Conservation (phyloP, 495 filamentous ascomycete genomes). For the Wilcoxina mikolae region DNA sequence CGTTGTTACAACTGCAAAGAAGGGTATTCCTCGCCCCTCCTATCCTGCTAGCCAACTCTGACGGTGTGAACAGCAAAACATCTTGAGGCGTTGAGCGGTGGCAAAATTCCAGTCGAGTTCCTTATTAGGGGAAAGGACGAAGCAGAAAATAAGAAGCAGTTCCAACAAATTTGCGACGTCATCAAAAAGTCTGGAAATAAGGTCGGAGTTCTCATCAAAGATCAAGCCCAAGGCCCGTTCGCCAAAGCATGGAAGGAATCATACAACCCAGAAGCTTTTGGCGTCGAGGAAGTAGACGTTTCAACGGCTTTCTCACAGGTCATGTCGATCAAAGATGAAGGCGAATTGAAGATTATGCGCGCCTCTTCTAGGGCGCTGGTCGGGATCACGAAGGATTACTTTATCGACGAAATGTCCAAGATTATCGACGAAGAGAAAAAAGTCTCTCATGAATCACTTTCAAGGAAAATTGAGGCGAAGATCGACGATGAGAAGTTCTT, state of each 20-base stretch:
- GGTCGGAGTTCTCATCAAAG: slow-evolving; percentile 71
- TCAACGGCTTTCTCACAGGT: slow-evolving; percentile 60
- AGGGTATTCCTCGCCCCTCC: slow-evolving; percentile 44
- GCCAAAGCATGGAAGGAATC: slow-evolving; percentile 88
- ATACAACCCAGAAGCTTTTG: slow-evolving; percentile 58
- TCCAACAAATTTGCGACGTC: slow-evolving; percentile 60
- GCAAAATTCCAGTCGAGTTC: slow-evolving; percentile 79
- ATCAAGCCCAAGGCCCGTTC: slow-evolving; percentile 72
- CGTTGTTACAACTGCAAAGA: slow-evolving; percentile 90
- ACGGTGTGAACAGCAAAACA: slow-evolving; percentile 56
- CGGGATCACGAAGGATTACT: slow-evolving; percentile 81
- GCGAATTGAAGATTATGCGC: slow-evolving; percentile 83
- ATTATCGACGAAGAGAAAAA: slow-evolving; percentile 92
- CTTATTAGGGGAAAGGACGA: slow-evolving; percentile 78
- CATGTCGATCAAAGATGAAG: slow-evolving; percentile 91
- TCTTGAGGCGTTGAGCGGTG: slow-evolving; percentile 79
- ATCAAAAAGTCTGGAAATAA: slow-evolving; percentile 87
- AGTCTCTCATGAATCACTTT: slow-evolving; percentile 71
- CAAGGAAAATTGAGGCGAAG: slow-evolving; percentile 72
- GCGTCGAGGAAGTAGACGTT: slow-evolving; percentile 81
- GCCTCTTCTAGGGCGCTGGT: slow-evolving; percentile 86
- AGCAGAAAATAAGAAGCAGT: slow-evolving; percentile 73
- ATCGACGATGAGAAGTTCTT: slow-evolving; percentile 90
- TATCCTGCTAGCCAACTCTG: slow-evolving; percentile 8
- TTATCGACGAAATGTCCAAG: slow-evolving; percentile 92